These are phyloP conservation scores for Fonsecaea monophora DNA, from an alignment of 2,329 filamentous ascomycete species.

Conservation along the genomic window DNA sequence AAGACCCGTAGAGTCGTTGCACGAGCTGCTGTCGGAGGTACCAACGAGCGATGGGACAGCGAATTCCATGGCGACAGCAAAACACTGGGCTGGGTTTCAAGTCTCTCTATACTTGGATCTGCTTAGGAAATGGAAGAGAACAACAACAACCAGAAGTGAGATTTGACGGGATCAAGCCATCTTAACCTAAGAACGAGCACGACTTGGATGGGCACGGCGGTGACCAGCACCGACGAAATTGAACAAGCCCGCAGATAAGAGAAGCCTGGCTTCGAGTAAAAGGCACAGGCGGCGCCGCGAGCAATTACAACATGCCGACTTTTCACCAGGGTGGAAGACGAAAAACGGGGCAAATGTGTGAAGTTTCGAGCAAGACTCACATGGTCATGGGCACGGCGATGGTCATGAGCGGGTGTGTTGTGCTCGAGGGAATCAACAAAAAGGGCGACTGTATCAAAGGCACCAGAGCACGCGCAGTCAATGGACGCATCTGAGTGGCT, in stretches of 20 bases:
- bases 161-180: neutral
- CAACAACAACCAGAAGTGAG: neutral
- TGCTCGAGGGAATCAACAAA: slow-evolving; percentile 10
- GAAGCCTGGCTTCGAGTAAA: neutral
- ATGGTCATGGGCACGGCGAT: slow-evolving; percentile 17
- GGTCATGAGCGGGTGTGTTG: slow-evolving; percentile 2
- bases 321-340: slow-evolving; percentile 11
- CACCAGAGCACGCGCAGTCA: slow-evolving; percentile 26
- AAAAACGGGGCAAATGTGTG: slow-evolving; percentile 8
- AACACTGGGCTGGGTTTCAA: neutral
- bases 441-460: slow-evolving; percentile 22
- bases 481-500: slow-evolving; percentile 20
- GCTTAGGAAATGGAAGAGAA: neutral
- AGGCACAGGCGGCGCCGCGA: neutral
- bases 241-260: slow-evolving; percentile 9
- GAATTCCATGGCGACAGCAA: slow-evolving; percentile 21
- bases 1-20: slow-evolving; percentile 28
- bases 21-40: slow-evolving; percentile 29
- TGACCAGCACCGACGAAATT: slow-evolving; percentile 9
- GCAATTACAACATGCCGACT: neutral
- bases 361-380: slow-evolving; percentile 14
- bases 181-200: slow-evolving; percentile 9
- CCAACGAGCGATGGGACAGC: slow-evolving; percentile 29
- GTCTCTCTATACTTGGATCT: neutral
- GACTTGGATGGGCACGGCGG: slow-evolving; percentile 1